Base-by-base conservation (phyloP, 2,329 filamentous ascomycete species). In the Aspergillus sp. region DNA sequence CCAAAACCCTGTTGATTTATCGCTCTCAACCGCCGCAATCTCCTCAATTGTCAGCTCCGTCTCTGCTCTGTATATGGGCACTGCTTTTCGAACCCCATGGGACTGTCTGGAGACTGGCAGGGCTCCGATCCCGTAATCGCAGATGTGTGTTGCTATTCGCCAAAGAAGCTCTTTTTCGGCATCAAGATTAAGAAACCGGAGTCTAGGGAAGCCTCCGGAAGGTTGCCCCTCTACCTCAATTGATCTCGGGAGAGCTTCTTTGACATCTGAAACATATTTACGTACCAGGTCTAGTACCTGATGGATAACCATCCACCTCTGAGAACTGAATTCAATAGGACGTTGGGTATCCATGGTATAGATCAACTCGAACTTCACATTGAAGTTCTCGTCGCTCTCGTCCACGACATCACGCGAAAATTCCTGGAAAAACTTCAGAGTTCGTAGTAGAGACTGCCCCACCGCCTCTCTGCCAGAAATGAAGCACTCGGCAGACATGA, bases 351-450 rank as follows among this genome's bases (percentile, higher is more conserved):
- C 87, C 64, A 88, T 82, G 0, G 86, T 87, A 58, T 90, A 89
- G 1, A 89, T 77, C 0, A 89, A 70, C 65, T 90, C 85, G 45
- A 87, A 87, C 51, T 82, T 84, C 4, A 82, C 78, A 49, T 80
- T 84, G 49, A 89, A 83, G 56, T 84, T 85, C 58, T 89, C 85
- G 52, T 90, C 87, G 45, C 84, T 86, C 69, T 90, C 86, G 58
- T 90, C 87, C 0, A 90, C 76, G 2, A 90, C 78, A 60, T 88
- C 86, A 0, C 85, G 75, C 0, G 81, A 60, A 4, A 36, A 52
- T 12, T 55, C 24, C 1, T 32, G 36, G 47, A 68, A 66, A 7
- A 68, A 51, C 1, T 64, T 5, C 24, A 67, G 47, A 0, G 26
- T 62, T 14, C 39, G 42, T 7, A 67, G 52, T 2, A 68, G 51